These are phyloP conservation scores for Cercospora zeina DNA, from an alignment of 2,329 filamentous ascomycete genomes.

Conservation along the genomic window DNA sequence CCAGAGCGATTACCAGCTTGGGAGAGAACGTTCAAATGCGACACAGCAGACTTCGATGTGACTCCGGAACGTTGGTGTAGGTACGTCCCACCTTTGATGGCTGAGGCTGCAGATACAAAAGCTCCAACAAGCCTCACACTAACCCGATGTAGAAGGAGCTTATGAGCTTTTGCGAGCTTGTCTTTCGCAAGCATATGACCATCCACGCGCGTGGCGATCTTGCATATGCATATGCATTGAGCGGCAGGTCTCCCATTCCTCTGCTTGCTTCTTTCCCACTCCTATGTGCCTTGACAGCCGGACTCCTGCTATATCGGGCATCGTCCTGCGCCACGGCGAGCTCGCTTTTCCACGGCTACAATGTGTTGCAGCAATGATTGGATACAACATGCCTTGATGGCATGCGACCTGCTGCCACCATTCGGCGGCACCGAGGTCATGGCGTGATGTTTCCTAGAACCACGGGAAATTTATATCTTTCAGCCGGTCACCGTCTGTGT, in stretches of 20 bases:
- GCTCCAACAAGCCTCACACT: constrained; percentile 13
- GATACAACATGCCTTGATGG: not conserved
- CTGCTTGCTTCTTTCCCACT: not conserved
- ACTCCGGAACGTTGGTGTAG: not conserved
- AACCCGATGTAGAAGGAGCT: constrained; percentile 15
- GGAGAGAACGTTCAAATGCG: not conserved
- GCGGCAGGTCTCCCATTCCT: not conserved
- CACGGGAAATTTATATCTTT: not conserved
- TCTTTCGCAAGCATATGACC: constrained; percentile 6
- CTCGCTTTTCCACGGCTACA: not conserved
- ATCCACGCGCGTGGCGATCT: not conserved
- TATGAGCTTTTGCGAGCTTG: constrained; percentile 10
- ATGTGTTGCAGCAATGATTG: not conserved
- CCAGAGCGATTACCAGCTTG: not conserved
- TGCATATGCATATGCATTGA: not conserved
- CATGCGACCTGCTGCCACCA: constrained; percentile 8
- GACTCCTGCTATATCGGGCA: not conserved
- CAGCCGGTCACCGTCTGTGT: not conserved
- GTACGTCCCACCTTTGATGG: not conserved
- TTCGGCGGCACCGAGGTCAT: not conserved
- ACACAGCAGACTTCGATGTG: not conserved
- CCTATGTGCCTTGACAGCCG: constrained; percentile 3
- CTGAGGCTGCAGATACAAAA: not conserved
- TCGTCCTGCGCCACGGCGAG: not conserved
- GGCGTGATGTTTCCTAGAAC: not conserved